Evolutionary conservation across 352 stramenopile species (phyloP).

Genomic region (Globisporangium megalacanthum): DNA sequence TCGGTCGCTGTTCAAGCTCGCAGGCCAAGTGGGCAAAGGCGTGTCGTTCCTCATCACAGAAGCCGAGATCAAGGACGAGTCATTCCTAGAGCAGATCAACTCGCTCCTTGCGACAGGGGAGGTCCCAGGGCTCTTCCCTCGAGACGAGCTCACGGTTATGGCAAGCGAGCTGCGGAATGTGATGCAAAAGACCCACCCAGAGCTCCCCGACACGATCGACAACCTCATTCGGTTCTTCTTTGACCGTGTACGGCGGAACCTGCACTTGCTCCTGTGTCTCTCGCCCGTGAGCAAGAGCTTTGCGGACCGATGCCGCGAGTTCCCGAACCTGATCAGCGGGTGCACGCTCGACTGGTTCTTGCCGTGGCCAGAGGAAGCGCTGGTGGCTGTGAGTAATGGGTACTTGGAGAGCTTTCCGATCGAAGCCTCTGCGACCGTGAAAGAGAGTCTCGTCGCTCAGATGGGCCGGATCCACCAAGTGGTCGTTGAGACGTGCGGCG

Average conservation of each 20-base stretch:
- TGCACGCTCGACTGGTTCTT: slow-evolving; percentile 91
- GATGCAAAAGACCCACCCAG: slow-evolving; percentile 65
- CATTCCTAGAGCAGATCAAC: slow-evolving; percentile 89
- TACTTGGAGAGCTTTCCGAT: slow-evolving; percentile 70
- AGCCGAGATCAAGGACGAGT: slow-evolving; percentile 88
- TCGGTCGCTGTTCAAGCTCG: slow-evolving; percentile 75
- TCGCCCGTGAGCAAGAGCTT: slow-evolving; percentile 82
- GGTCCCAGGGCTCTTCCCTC: slow-evolving; percentile 80
- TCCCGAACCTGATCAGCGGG: slow-evolving; percentile 82
- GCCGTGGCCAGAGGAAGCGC: slow-evolving; percentile 83
- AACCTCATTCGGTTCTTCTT: slow-evolving; percentile 87
- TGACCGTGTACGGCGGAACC: slow-evolving; percentile 74
- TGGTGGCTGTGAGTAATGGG: slow-evolving; percentile 76
- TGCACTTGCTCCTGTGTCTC: slow-evolving; percentile 86
- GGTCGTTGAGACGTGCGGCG: slow-evolving; percentile 59
- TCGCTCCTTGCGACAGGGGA: slow-evolving; percentile 82
- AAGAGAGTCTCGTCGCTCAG: slow-evolving; percentile 58
- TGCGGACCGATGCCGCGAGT: slow-evolving; percentile 77
- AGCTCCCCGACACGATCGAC: slow-evolving; percentile 64
- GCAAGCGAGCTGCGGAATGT: slow-evolving; percentile 64
- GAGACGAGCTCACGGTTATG: slow-evolving; percentile 86
- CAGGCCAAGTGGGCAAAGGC: slow-evolving; percentile 70
- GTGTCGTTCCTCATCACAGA: slow-evolving; percentile 87
- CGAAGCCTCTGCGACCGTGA: slow-evolving; percentile 47
- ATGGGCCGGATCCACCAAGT: slow-evolving; percentile 74